Base-by-base conservation (phyloP, 768 basidiomycete species). In the Coprinopsis strossmayeri region DNA sequence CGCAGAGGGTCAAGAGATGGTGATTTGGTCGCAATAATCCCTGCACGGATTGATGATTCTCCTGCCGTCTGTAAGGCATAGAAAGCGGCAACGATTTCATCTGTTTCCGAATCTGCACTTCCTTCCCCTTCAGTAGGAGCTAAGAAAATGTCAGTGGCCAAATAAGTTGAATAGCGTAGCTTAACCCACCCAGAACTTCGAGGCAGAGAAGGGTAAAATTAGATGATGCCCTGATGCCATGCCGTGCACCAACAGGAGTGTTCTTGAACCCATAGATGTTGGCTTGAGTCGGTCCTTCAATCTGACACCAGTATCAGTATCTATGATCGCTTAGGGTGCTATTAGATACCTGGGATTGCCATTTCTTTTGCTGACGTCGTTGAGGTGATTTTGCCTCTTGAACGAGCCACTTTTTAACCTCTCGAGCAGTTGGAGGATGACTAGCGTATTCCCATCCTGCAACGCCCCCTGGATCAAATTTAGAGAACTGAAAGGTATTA, bases 381-480 rank as follows among this genome's bases (percentile, higher is more conserved):
- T 9, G 3, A 32, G 4, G 3, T 3, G 15, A 10, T 32, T 20
- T 28, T 17, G 57, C 45, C 58, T 57, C 54, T 11, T 40, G 15
- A 70, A 58, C 23, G 59, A 57, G 11, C 59, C 60, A 39, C 90
- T 89, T 37, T 61, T 63, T 37, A 70, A 73, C 71, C 59, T 81
- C 70, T 54, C 65, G 72, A 20, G 69, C 61, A 49, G 76, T 79
- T 0, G 91, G 91, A 0, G 93, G 88, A 48, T 61, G 59, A 45
- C 77, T 70, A 0, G 81, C 83, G 65, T 84, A 94, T 57, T 93
- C 91, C 92, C 91, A 94, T 3, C 88, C 88, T 21, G 68, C 63
- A 37, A 81, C 60, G 52, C 67, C 63, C 2, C 53, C 47, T 27
- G 60, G 53, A 46, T 69, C 50, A 9, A 69, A 46, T 5, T 45